phyloP scores from a whole-genome alignment of 371 early-diverging fungal species.

The Phascolomyces articulosus region DNA sequence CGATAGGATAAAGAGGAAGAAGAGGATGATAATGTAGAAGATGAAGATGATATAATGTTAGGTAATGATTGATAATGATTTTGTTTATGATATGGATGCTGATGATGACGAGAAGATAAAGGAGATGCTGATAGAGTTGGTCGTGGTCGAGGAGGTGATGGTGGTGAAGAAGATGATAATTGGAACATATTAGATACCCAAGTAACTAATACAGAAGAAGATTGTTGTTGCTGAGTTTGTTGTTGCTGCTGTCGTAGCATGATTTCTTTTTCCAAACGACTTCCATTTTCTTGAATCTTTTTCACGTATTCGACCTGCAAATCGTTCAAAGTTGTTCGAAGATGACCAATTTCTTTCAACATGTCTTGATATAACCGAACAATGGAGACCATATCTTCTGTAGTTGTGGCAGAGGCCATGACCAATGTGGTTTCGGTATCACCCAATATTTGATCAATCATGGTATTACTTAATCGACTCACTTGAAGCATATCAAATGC shows the following conservation, averaged over 20 bases:
- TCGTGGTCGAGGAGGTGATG: conserved; percentile 16
- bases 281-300: conserved; percentile 50
- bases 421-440: neutral
- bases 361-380: conserved; percentile 3
- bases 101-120: too few relatives aligned
- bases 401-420: conserved; percentile 63
- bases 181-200: conserved; percentile 24
- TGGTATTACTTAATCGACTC: conserved; percentile 4
- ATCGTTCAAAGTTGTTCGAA: conserved; percentile 6
- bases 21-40: too few relatives aligned
- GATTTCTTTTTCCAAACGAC: conserved; percentile 52
- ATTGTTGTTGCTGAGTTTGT: neutral
- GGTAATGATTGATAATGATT: too few relatives aligned
- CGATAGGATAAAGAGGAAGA: too few relatives aligned
- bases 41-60: too few relatives aligned
- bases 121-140: conserved; percentile 14
- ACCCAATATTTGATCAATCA: conserved; percentile 1
- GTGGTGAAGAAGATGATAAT: neutral
- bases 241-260: conserved; percentile 23
- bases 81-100: too few relatives aligned
- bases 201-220: neutral
- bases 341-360: conserved; percentile 9
- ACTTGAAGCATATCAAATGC: conserved; percentile 4
- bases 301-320: conserved; percentile 65
- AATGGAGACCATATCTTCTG: conserved; percentile 26